A percentile compares a stretch with the other conserved stretches of the same genome.
These are phyloP conservation scores for Botrytis hyacinthi DNA, from an alignment of 2,329 filamentous ascomycete genomes.

Conservation along the genomic window DNA sequence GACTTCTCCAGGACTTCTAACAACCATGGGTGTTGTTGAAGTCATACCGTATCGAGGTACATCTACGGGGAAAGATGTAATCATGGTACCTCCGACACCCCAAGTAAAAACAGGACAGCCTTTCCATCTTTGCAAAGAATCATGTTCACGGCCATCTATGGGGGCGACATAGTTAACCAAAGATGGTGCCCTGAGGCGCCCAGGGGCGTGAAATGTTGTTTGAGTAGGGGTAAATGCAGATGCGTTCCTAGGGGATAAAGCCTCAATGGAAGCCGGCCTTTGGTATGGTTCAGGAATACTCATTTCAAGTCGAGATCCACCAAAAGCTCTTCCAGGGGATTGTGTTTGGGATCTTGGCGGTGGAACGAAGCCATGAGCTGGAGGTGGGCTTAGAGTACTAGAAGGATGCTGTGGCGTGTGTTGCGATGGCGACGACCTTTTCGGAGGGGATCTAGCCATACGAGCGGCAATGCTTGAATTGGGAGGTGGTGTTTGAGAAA, in stretches of 20 bases:
- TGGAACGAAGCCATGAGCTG: constrained; percentile 45
- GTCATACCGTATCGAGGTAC: constrained; percentile 76
- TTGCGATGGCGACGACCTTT: constrained; percentile 50
- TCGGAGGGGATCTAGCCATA: constrained; percentile 54
- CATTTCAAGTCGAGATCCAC: constrained; percentile 45
- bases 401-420: constrained; percentile 45
- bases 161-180: constrained; percentile 59
- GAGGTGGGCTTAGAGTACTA: constrained; percentile 33
- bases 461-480: constrained; percentile 42
- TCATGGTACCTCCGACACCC: constrained; percentile 78
- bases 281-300: constrained; percentile 43
- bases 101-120: constrained; percentile 84
- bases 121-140: constrained; percentile 86
- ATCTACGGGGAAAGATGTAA: constrained; percentile 85
- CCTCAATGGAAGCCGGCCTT: constrained; percentile 51
- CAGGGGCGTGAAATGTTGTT: constrained; percentile 21
- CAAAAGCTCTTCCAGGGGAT: constrained; percentile 56
- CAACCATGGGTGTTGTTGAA: constrained; percentile 70
- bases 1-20: constrained; percentile 78
- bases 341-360: constrained; percentile 62
- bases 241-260: constrained; percentile 31
- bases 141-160: constrained; percentile 65
- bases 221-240: constrained; percentile 20
- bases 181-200: constrained; percentile 52
- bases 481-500: constrained; percentile 52